Evolutionary conservation across 352 stramenopile species (phyloP), one percentile per base, ranked within the genome.

Genomic region (Phytophthora citricola): DNA sequence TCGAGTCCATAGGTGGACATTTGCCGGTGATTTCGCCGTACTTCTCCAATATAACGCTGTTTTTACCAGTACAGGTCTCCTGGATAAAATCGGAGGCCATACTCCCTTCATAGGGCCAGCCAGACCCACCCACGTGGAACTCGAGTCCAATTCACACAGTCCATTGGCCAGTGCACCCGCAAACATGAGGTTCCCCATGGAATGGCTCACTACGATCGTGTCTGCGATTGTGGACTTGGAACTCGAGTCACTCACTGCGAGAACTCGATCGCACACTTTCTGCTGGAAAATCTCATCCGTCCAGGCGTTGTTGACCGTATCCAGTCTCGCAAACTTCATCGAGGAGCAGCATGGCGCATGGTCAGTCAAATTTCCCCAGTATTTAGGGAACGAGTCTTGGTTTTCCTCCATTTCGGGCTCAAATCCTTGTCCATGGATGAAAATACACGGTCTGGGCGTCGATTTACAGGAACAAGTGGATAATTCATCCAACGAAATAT

Each of bases 71-170:
- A 34, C 65, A 73, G 0, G 58, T 54, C 8, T 57, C 44, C n/a
- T 58, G 65, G 0, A 61, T 15, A 17, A 59, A 65, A 40, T 69
- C 65, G 0, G 58, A 73, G 5, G 41, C 52, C 65, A 73, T 73
- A n/a, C 65, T 73, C 12, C 65, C 20, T 43, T 50, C 65, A 73
- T 69, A 12, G 65, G 65, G 3, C 55, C 48, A 14, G 66, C 69
- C 38, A 79, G 32, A 1, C 62, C 61, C 8, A 83, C 32, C 75
- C 75, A 83, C 32, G 59, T 60, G 2, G 75, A 61, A 7, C 63
- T 76, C 17, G 58, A 38, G 32, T 63, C 52, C 8, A 76, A 53
- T 22, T 41, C 32, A 20, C 68, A 76, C 15, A 32, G 50, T 11
- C 58, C 47, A 22, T 71, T 72, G 3, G 68, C 63, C 9, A 72